Evolutionary conservation across 176 grass and related monocot species (phyloP).

Genomic region (Canna indica): DNA sequence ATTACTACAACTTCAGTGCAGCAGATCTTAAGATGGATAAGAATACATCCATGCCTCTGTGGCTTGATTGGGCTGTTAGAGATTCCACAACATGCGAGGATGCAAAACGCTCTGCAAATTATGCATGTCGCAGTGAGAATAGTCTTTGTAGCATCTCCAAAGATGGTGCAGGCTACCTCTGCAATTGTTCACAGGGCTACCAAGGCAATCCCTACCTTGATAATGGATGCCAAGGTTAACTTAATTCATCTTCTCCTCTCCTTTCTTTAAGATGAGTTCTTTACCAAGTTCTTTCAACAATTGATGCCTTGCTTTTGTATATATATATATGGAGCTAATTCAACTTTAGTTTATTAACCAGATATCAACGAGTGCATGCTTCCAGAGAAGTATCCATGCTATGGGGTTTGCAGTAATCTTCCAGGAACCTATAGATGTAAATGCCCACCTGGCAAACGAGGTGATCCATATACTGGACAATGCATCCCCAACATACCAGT

Average conservation of each 20-base stretch:
- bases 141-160: slow-evolving; percentile 12
- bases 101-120: not conserved
- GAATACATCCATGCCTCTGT: slow-evolving; percentile 2
- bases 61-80: slow-evolving; percentile 27
- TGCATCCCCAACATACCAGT: not conserved
- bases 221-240: slow-evolving; percentile 22
- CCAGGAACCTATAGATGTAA: not conserved
- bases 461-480: not conserved
- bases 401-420: not conserved
- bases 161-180: slow-evolving; percentile 16
- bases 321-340: no score
- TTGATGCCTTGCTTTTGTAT: no score
- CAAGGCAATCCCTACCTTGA: slow-evolving; percentile 32
- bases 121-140: slow-evolving; percentile 2
- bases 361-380: not conserved
- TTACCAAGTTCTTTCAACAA: no score
- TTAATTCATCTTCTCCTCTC: no score
- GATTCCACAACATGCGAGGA: slow-evolving; percentile 9
- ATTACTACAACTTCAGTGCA: slow-evolving; percentile 4
- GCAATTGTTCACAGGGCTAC: slow-evolving; percentile 24
- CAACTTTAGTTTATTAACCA: not conserved
- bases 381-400: not conserved
- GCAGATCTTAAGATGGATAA: slow-evolving; percentile 3
- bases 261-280: not conserved
- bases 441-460: not conserved